Evolutionary conservation across 2,329 filamentous ascomycete species (phyloP), one percentile per base, ranked within the genome.

Genomic region (Dothidotthia symphoricarpi): DNA sequence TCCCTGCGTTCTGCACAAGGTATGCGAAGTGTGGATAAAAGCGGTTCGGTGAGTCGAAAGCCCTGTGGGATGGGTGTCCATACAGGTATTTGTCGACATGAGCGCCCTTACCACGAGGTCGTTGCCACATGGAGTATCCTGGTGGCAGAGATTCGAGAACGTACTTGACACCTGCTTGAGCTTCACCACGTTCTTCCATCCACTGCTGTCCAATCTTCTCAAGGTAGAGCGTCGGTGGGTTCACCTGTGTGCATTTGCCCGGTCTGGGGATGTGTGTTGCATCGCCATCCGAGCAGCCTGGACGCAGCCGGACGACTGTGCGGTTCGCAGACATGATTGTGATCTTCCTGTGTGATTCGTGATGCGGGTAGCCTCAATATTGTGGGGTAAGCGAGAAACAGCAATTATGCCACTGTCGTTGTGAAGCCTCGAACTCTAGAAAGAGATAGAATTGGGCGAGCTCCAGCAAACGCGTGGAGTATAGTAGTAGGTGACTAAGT

Each of bases 21-120:
- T 73, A 70, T 34, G 71, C 63, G 54, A 83, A 82, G 43, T 83
- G 80, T 0, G 74, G 72, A 32, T 71, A 77, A 47, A 81, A 81
- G 3, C 73, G 63, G 14, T 70, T 69, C 0, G 74, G 69, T 0
- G 79, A 82, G 30, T 78, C 71, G 39, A 76, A 82, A 12, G 59
- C 64, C 31, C 65, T 64, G 6, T 71, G 70, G 6, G 62, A 59
- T 0, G 76, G 77, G 54, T 83, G 78, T 0, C 80, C 80, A 38
- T 70, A 82, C 0, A 82, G 61, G 38, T 76, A 80, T 33, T 73
- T 71, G 54, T 82, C 80, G 7, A 71, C 51, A 56, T 77, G 58
- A 39, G 67, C 27, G 0, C 69, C 61, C 3, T 51, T 66, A 2
- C 53, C 53, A n/a, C 78, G 69, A 1, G 70, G 63, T 16, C 72